Evolutionary conservation across 129 eudicot species (phyloP).

Genomic region (Escallonia herrerae): DNA sequence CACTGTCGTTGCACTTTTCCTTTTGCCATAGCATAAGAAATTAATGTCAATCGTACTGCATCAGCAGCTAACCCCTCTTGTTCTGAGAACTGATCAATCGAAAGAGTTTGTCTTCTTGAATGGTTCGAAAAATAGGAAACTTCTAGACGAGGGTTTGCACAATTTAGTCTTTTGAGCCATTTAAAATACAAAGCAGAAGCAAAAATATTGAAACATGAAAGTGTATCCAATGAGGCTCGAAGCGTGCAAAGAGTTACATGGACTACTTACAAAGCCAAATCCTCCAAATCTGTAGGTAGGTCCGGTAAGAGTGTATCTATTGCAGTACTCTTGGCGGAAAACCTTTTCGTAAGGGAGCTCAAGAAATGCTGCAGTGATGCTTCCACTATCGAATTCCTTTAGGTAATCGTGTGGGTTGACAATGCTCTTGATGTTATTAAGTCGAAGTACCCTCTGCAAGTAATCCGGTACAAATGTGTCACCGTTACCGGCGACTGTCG

Average conservation of each 20-base stretch:
- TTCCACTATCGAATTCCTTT: conserved; percentile 18
- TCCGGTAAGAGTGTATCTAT: conserved; percentile 25
- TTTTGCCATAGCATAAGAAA: background rate
- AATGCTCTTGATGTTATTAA: conserved; percentile 26
- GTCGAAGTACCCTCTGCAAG: conserved; percentile 22
- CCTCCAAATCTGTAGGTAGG: conserved; percentile 53
- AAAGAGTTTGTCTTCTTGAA: too few relatives aligned
- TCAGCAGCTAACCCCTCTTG: too few relatives aligned
- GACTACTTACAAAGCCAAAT: conserved; percentile 44
- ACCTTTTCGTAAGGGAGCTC: conserved; percentile 47
- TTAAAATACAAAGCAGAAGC: too few relatives aligned
- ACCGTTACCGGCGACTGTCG: conserved; percentile 48
- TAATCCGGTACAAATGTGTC: conserved; percentile 44
- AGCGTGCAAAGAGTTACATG: too few relatives aligned
- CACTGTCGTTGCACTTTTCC: too few relatives aligned
- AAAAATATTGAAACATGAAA: too few relatives aligned
- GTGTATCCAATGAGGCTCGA: too few relatives aligned
- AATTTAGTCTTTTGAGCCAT: too few relatives aligned
- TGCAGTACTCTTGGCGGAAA: conserved; percentile 36
- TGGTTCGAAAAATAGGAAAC: background rate
- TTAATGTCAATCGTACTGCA: too few relatives aligned
- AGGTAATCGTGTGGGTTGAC: conserved; percentile 17
- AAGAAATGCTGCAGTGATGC: conserved; percentile 43
- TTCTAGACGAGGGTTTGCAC: too few relatives aligned
- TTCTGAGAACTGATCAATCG: too few relatives aligned